Percentiles rank a stretch among this genome's conserved stretches.
phyloP scores from a whole-genome alignment of 768 basidiomycete species.

The Macrolepiota fuliginosa region DNA sequence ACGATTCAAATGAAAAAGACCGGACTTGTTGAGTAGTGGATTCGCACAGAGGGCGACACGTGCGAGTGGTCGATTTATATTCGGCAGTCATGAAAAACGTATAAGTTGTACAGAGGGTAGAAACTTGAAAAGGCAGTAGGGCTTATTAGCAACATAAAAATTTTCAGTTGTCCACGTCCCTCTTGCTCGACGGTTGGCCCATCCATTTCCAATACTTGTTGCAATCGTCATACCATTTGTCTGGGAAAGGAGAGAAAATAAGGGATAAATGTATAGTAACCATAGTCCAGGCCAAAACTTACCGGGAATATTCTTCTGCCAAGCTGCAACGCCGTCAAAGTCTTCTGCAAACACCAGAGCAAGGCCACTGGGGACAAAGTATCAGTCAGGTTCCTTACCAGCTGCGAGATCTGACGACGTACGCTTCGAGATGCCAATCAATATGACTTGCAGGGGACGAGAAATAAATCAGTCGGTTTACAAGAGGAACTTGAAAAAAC shows the following conservation, averaged over 20 bases:
- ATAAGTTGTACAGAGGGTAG: background rate
- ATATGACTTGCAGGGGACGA: constrained; percentile 9
- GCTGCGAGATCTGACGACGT: background rate
- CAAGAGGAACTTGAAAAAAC: background rate
- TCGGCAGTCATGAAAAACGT: background rate
- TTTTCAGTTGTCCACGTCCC: background rate
- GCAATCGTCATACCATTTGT: background rate
- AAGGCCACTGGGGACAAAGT: constrained; percentile 9
- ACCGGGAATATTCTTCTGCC: background rate
- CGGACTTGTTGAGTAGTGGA: background rate
- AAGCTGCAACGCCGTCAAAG: background rate
- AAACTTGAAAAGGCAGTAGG: background rate
- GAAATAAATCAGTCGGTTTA: background rate
- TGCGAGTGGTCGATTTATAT: background rate
- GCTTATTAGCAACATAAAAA: too few relatives aligned
- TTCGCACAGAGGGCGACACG: too few relatives aligned
- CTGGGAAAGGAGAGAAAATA: background rate
- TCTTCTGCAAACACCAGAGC: constrained; percentile 17
- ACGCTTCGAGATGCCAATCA: constrained; percentile 18
- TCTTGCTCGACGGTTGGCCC: background rate
- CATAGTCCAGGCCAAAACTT: background rate
- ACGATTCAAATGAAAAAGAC: background rate
- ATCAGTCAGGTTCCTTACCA: background rate
- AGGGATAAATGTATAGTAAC: background rate
- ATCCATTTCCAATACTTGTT: background rate